Base-by-base conservation (phyloP, 2,329 filamentous ascomycete species). In the Orbilia quercus region DNA sequence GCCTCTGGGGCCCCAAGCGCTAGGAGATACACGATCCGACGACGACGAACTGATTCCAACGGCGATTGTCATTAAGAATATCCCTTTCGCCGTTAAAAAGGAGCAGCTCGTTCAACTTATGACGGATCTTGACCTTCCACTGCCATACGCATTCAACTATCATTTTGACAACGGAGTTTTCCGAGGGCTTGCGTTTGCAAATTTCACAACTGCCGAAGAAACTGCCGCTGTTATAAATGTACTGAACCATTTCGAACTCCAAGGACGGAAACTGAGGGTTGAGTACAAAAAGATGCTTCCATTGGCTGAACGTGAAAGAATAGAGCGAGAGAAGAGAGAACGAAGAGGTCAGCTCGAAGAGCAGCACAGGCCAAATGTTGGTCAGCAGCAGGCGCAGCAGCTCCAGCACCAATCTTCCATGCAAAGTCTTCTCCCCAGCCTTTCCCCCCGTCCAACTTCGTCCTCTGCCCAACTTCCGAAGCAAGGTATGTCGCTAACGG, bases 261-360 rank as follows among this genome's bases (percentile, higher is more conserved):
- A 96, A 80, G 95, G 95, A 48, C 87, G 95, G 74, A 98, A 98
- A 82, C 83, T 99, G 76, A 87, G 95, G 53, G 95, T 99, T 23
- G 95, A 99, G 81, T 99, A 98, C 84, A 99, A 99, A 85, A 98
- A 98, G 83, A 98, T 99, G 95, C 86, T 99, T 3, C 95, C 95
- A 0, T 87, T 96, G 76, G 91, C 93, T 31, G 95, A 98, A 81
- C 88, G 95, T 58, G 95, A 99, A 82, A 88, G 95, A 42, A 98
- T 99, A 77, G 95, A 99, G 81, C 87, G 95, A 4, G 95, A 98
- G 82, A 99, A 98, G 87, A 87, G 95, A 67, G 94, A 98, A 83
- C 91, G 95, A 77, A 89, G 95, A 58, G 95, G 95, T 53, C 95
- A 99, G 81, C 86, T 99, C 11, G 93, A 99, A 81, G 95, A 99